Evolutionary conservation across 345 rosid genomes (phyloP), one percentile per base, ranked within the genome.

Genomic region (Rhizophora apiculata): DNA sequence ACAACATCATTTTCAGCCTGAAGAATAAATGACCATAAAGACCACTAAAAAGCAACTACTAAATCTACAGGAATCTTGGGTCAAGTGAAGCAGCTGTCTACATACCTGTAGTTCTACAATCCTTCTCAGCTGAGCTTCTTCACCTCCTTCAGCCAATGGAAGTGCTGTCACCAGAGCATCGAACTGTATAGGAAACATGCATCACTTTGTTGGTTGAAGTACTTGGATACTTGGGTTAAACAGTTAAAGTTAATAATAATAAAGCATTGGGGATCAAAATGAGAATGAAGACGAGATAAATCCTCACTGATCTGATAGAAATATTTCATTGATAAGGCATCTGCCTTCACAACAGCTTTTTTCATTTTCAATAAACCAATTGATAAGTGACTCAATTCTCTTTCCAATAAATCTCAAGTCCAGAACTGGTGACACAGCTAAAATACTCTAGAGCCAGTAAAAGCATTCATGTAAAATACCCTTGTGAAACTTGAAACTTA

Each of bases 151-250:
- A 1, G 91, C 69, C 74, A 93, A 78, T 20, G 99, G 99, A 72
- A 95, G 96, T 55, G 94, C 99, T 0, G 92, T 84, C 51, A 92
- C 96, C 80, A 95, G 83, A 43, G 90, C 96, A 85, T 90, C 98
- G 79, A 95, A 95, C 99, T 88, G 68, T 48, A 26, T n/a, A 67
- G 56, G 37, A 8, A 60, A 68, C 36, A 71, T n/a, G 46, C 32
- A 69, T 18, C 24, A 68, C n/a, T 68, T 22, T 32, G 32, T 62
- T 32, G 9, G 20, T 13, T 43, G 32, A 19, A 29, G n/a, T 19
- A 43, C 49, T 43, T 43, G 49, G 49, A 43, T 43, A 15, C 49
- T 43, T 43, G 18, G 18, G 49, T 43, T 43, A 43, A 43, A 43
- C 49, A 3, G 16, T 13, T 43, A 13, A 29, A 18, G 5, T 19